Base-by-base conservation (phyloP, 2,329 filamentous ascomycete species). In the Ascochyta koolunga region DNA sequence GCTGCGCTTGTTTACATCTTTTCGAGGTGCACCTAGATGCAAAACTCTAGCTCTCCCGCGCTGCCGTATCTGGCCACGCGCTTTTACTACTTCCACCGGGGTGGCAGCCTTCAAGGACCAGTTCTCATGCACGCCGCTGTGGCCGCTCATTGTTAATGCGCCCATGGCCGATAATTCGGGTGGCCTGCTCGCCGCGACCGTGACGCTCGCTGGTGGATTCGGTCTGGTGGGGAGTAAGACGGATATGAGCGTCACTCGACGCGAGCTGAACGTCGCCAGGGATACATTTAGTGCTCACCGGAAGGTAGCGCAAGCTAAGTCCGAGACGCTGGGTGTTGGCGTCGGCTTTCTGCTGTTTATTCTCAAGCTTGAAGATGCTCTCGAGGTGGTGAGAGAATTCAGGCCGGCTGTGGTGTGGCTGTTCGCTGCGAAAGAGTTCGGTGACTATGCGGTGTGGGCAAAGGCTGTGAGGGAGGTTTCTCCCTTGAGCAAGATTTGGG, bases 111-210 rank as follows among this genome's bases (percentile, higher is more conserved):
- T 44, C 33, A 32, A 44, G 16, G 13, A 35, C 5, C 13, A 11
- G 5, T 57, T 70, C 59, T 83, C 85, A 54, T 89, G 86, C 85
- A 80, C 77, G 85, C 80, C 77, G 1, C 64, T 73, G 11, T 51
- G 71, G 1, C 86, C 86, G 3, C 73, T 89, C 31, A 81, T 91
- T 39, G 76, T 81, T 44, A 79, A 80, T 31, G 88, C 86, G 1
- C 89, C 89, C 0, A 91, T 91, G 88, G 82, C 86, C 42, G 79
- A 84, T 37, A 83, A 89, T 48, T 77, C 80, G 62, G 81, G 68
- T 69, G 81, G 68, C 60, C 77, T 61, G 0, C 80, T 91, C 2
- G 85, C 87, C 5, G 76, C 85, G 9, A 80, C 84, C 24, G 82
- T 90, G n/a, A 85, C 83, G 1, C 72, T 74, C 48, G 80, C 82